Conservation (phyloP, 345 rosid species). For the Hypericum perforatum region DNA sequence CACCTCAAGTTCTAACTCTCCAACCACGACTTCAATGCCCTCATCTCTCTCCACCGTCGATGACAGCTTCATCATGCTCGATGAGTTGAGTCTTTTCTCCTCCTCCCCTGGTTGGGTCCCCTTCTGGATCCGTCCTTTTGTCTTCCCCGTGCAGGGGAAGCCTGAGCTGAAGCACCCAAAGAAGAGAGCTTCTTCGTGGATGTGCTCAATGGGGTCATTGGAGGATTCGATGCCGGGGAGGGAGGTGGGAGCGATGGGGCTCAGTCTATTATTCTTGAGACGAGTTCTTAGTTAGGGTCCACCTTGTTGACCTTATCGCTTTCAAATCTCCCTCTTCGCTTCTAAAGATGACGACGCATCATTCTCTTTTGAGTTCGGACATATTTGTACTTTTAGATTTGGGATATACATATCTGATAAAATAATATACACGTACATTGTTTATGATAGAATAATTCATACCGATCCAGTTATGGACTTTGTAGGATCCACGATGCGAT, state of each 20-base stretch:
- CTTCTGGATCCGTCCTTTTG: conserved; percentile 31
- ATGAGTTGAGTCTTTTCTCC: conserved; percentile 25
- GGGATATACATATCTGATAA: no score
- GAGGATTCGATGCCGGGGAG: conserved; percentile 46
- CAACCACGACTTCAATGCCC: conserved; percentile 35
- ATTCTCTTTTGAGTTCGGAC: no score
- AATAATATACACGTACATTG: no score
- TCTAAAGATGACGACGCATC: no score
- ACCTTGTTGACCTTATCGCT: conserved; percentile 55
- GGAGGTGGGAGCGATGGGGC: conserved; percentile 25
- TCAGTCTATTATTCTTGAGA: conserved; percentile 61
- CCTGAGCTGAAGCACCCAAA: conserved; percentile 52
- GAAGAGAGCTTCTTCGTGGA: conserved; percentile 73
- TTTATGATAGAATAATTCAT: no score
- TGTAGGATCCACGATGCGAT: no score
- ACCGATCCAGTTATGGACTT: no score
- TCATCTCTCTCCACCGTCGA: conserved; percentile 35
- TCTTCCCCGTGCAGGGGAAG: conserved; percentile 21
- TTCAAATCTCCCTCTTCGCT: conserved; percentile 53
- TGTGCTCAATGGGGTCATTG: no score
- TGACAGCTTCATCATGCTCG: conserved; percentile 35
- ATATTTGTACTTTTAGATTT: no score
- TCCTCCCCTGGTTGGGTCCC: no score
- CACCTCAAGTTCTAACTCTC: conserved; percentile 42
- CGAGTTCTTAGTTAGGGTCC: conserved; percentile 70